A percentile compares a stretch with the other conserved stretches of the same genome.
Conservation (phyloP, 805 yeast species). For the Sugiyamaella boreocaroliniensis region DNA sequence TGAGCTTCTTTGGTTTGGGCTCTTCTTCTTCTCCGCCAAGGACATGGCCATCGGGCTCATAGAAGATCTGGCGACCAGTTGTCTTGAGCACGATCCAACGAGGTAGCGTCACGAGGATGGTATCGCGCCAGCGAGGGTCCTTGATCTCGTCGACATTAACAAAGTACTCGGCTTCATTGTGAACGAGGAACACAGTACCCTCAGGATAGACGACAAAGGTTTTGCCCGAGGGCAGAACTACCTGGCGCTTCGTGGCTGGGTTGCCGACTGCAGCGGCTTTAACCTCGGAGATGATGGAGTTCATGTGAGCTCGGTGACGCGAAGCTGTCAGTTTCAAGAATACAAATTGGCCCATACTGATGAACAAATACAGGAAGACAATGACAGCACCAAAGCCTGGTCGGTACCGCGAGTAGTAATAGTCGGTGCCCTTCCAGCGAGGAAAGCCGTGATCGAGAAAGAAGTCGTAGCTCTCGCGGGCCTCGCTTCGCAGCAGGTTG, state of each 20-base stretch:
- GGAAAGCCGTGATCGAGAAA: slow-evolving; percentile 84
- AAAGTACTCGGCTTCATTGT: slow-evolving; percentile 25
- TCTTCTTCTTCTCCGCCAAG: slow-evolving; percentile 3
- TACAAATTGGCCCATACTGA: slow-evolving; percentile 53
- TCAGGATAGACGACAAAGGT: slow-evolving; percentile 30
- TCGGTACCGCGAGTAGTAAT: slow-evolving; percentile 56
- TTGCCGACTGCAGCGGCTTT: slow-evolving; percentile 22
- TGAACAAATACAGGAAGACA: slow-evolving; percentile 43
- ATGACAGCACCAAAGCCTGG: slow-evolving; percentile 55
- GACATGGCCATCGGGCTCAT: slow-evolving; percentile 5
- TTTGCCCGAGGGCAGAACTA: slow-evolving; percentile 25
- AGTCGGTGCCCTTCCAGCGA: slow-evolving; percentile 61
- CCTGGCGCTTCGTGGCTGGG: slow-evolving; percentile 23
- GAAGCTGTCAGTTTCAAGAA: slow-evolving; percentile 47
- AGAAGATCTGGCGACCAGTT: slow-evolving; percentile 14
- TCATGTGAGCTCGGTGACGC: slow-evolving; percentile 53
- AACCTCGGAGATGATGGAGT: slow-evolving; percentile 28
- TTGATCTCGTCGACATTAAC: slow-evolving; percentile 26
- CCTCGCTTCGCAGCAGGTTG: slow-evolving; percentile 58
- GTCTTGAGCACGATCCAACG: slow-evolving; percentile 14
- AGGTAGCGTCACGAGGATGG: slow-evolving; percentile 27
- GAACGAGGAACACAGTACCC: slow-evolving; percentile 28
- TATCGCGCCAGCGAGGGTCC: slow-evolving; percentile 30
- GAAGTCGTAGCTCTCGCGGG: slow-evolving; percentile 73
- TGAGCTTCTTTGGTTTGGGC: slow-evolving; percentile 9